phyloP scores from a whole-genome alignment of 306 rosid species.

The Rosa chinensis region DNA sequence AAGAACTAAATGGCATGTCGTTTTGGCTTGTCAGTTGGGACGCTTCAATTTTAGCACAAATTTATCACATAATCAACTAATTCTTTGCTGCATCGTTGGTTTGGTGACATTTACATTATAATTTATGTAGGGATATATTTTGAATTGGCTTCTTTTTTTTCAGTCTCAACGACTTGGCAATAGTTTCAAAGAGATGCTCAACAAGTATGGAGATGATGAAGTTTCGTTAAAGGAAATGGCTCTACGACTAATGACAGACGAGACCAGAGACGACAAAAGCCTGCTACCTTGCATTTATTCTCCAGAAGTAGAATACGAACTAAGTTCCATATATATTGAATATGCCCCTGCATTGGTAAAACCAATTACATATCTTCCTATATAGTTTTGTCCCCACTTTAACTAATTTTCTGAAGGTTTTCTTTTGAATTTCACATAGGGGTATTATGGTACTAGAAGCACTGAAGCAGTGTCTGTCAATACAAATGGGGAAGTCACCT shows the following conservation, averaged over 20 bases:
- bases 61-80: background rate
- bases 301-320: conserved; percentile 41
- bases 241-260: conserved; percentile 63
- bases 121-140: background rate
- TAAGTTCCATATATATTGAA: conserved; percentile 70
- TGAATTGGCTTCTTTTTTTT: conserved; percentile 8
- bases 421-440: conserved; percentile 38
- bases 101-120: background rate
- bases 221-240: conserved; percentile 56
- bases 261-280: conserved; percentile 52
- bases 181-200: conserved; percentile 50
- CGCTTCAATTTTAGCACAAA: background rate
- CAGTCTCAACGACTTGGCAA: conserved; percentile 66
- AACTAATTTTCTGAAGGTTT: conserved; percentile 4
- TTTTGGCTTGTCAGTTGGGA: background rate
- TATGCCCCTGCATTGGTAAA: conserved; percentile 42
- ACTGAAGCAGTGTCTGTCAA: conserved; percentile 60
- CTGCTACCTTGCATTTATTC: conserved; percentile 57
- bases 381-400: background rate
- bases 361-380: background rate
- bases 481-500: conserved; percentile 52
- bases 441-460: conserved; percentile 82
- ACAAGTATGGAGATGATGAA: conserved; percentile 44
- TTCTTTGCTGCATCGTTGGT: background rate
- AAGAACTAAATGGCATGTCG: conserved; percentile 4